These are phyloP conservation scores for Echria macrotheca DNA, from an alignment of 495 filamentous ascomycete genomes.

Conservation along the genomic window DNA sequence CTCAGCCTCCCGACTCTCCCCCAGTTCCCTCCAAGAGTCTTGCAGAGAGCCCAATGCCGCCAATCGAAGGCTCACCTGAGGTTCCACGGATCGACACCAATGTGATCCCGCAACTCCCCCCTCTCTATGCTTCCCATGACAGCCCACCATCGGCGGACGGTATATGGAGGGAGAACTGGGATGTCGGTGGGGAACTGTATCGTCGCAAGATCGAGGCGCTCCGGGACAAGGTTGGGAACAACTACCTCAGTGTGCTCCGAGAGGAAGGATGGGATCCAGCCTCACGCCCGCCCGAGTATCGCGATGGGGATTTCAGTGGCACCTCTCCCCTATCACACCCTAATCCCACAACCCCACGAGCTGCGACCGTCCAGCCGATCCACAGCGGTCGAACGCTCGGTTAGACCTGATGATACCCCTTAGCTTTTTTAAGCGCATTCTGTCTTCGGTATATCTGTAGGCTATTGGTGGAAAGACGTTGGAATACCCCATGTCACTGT, in stretches of 20 bases:
- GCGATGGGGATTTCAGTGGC: constrained; percentile 35
- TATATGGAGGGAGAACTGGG: constrained; percentile 50
- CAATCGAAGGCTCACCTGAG: constrained; percentile 28
- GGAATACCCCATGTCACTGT: constrained; percentile 17
- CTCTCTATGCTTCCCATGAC: constrained; percentile 34
- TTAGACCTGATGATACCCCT: constrained; percentile 29
- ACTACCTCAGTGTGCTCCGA: constrained; percentile 78
- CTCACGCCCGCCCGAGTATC: constrained; percentile 30
- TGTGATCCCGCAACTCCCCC: constrained; percentile 36
- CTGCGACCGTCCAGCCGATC: constrained; percentile 44
- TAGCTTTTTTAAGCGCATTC: constrained; percentile 12
- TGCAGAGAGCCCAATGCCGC: constrained; percentile 26
- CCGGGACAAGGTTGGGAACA: constrained; percentile 73
- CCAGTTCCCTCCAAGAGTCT: constrained; percentile 16
- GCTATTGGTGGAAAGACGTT: constrained; percentile 11
- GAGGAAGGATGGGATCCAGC: constrained; percentile 61
- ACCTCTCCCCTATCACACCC: constrained; percentile 38
- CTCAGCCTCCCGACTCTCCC: constrained; percentile 32
- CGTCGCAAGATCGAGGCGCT: constrained; percentile 79
- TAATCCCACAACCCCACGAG: constrained; percentile 38
- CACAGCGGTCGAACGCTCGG: constrained; percentile 45
- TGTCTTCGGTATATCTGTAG: constrained; percentile 15
- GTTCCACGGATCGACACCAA: constrained; percentile 44
- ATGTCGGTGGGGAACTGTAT: constrained; percentile 70
- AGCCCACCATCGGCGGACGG: constrained; percentile 30